Evolutionary conservation across 768 basidiomycete genomes (phyloP), one percentile per base, ranked within the genome.

Genomic region (Lentinula sp.): DNA sequence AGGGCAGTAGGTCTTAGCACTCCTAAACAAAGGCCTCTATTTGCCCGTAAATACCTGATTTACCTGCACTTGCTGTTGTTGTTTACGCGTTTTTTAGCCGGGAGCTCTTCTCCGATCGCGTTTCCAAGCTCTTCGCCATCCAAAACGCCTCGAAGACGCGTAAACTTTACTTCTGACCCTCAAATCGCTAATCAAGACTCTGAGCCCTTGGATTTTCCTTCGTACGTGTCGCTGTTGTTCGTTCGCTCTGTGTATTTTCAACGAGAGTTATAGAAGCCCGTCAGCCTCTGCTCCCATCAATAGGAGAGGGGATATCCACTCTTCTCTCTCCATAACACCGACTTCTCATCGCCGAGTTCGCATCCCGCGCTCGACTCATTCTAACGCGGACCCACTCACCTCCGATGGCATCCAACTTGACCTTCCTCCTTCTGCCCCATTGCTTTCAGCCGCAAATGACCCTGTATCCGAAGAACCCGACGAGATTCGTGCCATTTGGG

Each of bases 401-500:
- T 85, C 87, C 23, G 88, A 90, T 63, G 82, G 74, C n/a, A 77
- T 81, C 0, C 74, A 79, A 54, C 76, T 87, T 32, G 81, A 81
- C 42, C 71, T 86, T 10, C 85, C 87, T 9, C 70, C 77, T 20
- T 88, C 87, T 56, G 81, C 73, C 63, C 72, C 75, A 32, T 74
- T 74, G 57, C 82, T 86, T 45, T 90, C 88, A 57, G 90, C 80
- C 6, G 85, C 81, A 15, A 81, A 77, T 33, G 79, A 71, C 1
- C 84, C 83, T 13, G 84, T 83, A 12, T 15, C 20, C 20, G 90
- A 88, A 62, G 87, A 88, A 59, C 88, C 88, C 0, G 91, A 91
- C 60, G 91, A 91, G 65, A 90, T 93, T 55, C 83, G 91, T 59
- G 94, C 93, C 23, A 93, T 99, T 63, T 99, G 97, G 96, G 97